These are phyloP conservation scores for Leccinum ambiguum DNA, from an alignment of 1,284 basidiomycete genomes.

Conservation along the genomic window DNA sequence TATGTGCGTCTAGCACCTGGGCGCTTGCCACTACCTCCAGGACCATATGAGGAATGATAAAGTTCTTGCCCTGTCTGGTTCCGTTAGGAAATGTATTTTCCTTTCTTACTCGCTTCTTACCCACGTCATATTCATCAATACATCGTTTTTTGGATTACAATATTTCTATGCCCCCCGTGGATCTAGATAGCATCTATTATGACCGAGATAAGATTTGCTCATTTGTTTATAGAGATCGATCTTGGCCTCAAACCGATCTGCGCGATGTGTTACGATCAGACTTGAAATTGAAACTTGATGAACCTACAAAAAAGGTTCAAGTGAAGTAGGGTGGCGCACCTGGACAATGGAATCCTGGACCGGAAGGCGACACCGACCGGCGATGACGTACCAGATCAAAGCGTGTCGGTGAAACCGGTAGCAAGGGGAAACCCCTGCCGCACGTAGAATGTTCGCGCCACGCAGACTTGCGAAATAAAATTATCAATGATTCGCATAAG, in stretches of 20 bases:
- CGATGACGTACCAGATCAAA: not conserved
- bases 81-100: not conserved
- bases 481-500: not conserved
- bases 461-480: not conserved
- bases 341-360: not conserved
- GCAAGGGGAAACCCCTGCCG: not conserved
- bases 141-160: not conserved
- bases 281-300: not conserved
- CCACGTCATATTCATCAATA: not conserved
- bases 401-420: not conserved
- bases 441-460: not conserved
- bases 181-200: not conserved
- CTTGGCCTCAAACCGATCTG: not conserved
- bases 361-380: not conserved
- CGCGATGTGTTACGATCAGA: not conserved
- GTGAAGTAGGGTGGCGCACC: too few species aligned
- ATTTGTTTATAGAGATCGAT: slow-evolving; percentile 1
- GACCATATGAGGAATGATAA: slow-evolving; percentile 10
- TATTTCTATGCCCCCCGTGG: not conserved
- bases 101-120: not conserved
- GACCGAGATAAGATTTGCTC: slow-evolving; percentile 6
- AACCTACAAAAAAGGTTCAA: not conserved
- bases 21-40: slow-evolving; percentile 22
- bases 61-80: not conserved
- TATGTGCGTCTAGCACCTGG: slow-evolving; percentile 18